These are phyloP conservation scores for Xylariales sp. DNA, from an alignment of 2,329 filamentous ascomycete species.

Conservation along the genomic window DNA sequence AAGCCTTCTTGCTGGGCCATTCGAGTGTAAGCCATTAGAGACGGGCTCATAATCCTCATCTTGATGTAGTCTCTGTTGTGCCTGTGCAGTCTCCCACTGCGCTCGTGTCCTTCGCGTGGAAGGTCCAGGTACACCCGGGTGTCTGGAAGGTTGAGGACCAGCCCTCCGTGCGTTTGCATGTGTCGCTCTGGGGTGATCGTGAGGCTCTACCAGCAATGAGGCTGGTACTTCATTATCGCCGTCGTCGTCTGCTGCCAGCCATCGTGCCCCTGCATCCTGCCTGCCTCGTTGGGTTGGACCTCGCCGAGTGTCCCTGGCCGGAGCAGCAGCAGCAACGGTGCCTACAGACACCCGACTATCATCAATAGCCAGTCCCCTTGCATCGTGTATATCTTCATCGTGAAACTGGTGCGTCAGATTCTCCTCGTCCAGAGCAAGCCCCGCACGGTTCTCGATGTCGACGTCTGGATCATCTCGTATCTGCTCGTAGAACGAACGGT, in stretches of 20 bases:
- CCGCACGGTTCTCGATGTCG: slow-evolving; percentile 38
- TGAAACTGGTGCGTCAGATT: slow-evolving; percentile 48
- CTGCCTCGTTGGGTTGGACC: slow-evolving; percentile 9
- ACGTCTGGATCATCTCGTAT: slow-evolving; percentile 36
- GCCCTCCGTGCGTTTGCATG: slow-evolving; percentile 19
- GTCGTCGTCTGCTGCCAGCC: slow-evolving; percentile 27
- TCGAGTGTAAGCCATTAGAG: slow-evolving; percentile 12
- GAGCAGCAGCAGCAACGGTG: slow-evolving; percentile 26
- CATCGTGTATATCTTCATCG: slow-evolving; percentile 43
- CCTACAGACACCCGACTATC: slow-evolving; percentile 43
- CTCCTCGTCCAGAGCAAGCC: slow-evolving; percentile 46
- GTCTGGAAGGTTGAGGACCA: slow-evolving; percentile 20
- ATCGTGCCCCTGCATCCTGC: slow-evolving; percentile 19
- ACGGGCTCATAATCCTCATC: slow-evolving; percentile 27
- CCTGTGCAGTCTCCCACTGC: slow-evolving; percentile 52
- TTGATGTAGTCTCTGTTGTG: slow-evolving; percentile 46
- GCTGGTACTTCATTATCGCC: slow-evolving; percentile 58
- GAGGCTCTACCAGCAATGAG: slow-evolving; percentile 56
- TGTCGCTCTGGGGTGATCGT: slow-evolving; percentile 15
- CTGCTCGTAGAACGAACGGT: slow-evolving; percentile 46
- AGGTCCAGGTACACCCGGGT: slow-evolving; percentile 33
- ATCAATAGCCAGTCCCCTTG: slow-evolving; percentile 36
- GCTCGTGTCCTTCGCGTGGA: slow-evolving; percentile 39
- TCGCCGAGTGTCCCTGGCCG: slow-evolving; percentile 13
- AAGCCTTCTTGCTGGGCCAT: slow-evolving; percentile 16